phyloP scores from a whole-genome alignment of 352 stramenopile genomes.

The Heterotrichella gracilis region DNA sequence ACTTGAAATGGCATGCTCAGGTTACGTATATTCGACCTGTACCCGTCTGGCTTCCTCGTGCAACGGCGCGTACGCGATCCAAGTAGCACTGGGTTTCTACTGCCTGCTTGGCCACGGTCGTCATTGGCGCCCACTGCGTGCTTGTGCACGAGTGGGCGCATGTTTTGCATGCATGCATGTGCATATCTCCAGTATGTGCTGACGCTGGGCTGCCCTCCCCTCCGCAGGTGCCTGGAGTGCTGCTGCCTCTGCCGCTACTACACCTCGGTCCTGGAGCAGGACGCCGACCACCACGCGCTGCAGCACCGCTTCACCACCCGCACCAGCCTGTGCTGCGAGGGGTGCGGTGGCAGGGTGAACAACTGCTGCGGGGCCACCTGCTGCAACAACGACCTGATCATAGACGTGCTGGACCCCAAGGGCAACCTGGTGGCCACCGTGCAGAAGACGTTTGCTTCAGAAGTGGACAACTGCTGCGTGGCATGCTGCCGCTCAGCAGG shows the following conservation, averaged over 20 bases:
- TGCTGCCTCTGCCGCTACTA: conserved; percentile 32
- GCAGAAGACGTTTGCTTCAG: conserved; percentile 26
- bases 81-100: no score
- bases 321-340: no score
- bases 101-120: no score
- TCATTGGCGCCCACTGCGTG: no score
- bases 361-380: conserved; percentile 34
- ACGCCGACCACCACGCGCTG: conserved; percentile 28
- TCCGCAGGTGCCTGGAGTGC: conserved; percentile 21
- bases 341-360: conserved; percentile 31
- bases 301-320: conserved; percentile 28
- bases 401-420: conserved; percentile 30
- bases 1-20: no score
- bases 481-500: conserved; percentile 24
- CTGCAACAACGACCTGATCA: conserved; percentile 30
- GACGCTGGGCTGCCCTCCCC: no score
- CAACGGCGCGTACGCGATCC: no score
- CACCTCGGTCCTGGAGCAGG: conserved; percentile 27
- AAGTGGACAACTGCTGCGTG: conserved; percentile 12
- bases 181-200: no score
- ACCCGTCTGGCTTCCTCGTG: no score
- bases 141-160: no score
- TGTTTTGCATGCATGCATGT: no score
- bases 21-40: no score
- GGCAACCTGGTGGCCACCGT: conserved; percentile 27